These are phyloP conservation scores for Suillus weaverae DNA, from an alignment of 768 basidiomycete species.

Conservation along the genomic window DNA sequence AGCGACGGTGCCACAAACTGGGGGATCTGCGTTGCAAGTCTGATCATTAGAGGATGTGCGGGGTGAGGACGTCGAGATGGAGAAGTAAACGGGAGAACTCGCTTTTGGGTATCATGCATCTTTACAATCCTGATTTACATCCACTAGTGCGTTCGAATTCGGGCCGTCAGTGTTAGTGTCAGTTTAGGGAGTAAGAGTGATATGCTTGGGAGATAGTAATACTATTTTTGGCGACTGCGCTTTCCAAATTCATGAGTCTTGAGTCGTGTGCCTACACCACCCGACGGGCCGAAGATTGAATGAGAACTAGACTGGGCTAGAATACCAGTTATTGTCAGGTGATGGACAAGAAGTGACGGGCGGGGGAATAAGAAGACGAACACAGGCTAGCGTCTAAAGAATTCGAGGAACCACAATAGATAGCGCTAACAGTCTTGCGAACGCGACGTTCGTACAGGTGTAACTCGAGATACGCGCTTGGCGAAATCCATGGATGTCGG, in stretches of 20 bases:
- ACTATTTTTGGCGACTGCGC: not conserved
- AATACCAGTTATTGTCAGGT: not conserved
- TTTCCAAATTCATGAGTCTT: not conserved
- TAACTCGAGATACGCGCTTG: not conserved
- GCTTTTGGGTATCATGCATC: not conserved
- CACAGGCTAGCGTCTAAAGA: not conserved
- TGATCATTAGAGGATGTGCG: not conserved
- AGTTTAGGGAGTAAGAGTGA: not conserved
- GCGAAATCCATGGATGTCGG: not conserved
- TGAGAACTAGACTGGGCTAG: not conserved
- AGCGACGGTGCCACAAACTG: not conserved
- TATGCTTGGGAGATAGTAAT: not conserved
- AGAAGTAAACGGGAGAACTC: not conserved
- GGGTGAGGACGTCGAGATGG: not conserved
- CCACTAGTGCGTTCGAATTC: not conserved
- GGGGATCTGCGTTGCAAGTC: not conserved
- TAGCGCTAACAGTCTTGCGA: not conserved
- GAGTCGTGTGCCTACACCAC: not conserved
- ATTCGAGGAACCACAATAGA: not conserved
- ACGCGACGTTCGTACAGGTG: not conserved
- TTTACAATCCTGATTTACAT: too few relatives aligned
- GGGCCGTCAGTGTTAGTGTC: not conserved
- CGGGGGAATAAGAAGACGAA: not conserved
- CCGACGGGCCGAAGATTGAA: not conserved
- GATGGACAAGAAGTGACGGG: not conserved